Evolutionary conservation across 2,329 filamentous ascomycete species (phyloP), one percentile per base, ranked within the genome.

Genomic region (Exophiala bonariae): DNA sequence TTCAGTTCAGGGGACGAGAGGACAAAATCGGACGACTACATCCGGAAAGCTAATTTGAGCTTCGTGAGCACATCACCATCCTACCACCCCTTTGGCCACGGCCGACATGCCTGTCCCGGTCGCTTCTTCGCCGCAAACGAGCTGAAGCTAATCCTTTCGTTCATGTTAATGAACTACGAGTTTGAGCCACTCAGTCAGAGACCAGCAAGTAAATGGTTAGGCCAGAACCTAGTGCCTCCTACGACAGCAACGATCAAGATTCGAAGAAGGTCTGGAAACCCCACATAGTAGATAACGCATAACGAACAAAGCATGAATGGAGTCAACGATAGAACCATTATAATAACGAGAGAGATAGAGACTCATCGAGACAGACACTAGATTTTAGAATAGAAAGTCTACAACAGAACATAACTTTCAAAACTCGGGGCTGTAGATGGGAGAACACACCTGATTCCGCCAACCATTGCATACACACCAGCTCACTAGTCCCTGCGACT

Each of bases 31-130:
- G 58, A 63, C 44, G 63, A 62, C 40, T 62, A 59, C 18, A 44
- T 51, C 30, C 39, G 36, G 20, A 41, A 49, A 33, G 72, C 70
- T 34, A 70, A 74, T 60, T 54, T 74, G 13, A 72, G 76, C 3
- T 73, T 82, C 67, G 75, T 80, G 10, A 77, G 76, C 4, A 80
- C 79, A 2, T 75, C 73, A 28, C 66, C 74, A 30, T 60, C 65
- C 6, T 75, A 79, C 54, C 59, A 82, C 16, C 67, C 75, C 0
- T 83, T 83, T 61, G 79, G 80, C 0, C 77, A 81, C 50, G 80
- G 80, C 6, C 67, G 74, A 51, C 78, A 82, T 59, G 60, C 63
- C 30, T 66, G 64, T 48, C 62, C 63, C 3, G 63, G 64, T 8
- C 52, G 64, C n/a, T 65, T 62, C 43, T 65, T 63, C 36, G 63